Percentiles rank a stretch among this genome's conserved stretches.
These are phyloP conservation scores for Trichothecium roseum DNA, from an alignment of 2,329 filamentous ascomycete species.

Conservation along the genomic window DNA sequence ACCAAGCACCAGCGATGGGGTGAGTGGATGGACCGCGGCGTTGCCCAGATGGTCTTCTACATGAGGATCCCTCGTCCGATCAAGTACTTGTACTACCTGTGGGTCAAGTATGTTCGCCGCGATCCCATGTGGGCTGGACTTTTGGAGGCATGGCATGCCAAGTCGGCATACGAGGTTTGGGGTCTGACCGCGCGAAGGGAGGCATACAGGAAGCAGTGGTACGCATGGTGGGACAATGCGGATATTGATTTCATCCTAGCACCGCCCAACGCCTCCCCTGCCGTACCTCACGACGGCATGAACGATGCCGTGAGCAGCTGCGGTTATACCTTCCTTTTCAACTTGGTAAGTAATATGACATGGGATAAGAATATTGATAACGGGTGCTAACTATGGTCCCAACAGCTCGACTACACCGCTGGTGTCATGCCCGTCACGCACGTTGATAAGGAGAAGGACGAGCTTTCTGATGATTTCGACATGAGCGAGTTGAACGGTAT, in stretches of 20 bases:
- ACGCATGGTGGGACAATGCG: conserved; percentile 71
- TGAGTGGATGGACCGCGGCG: conserved; percentile 72
- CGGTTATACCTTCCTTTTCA: conserved; percentile 91
- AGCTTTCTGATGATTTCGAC: conserved; percentile 50
- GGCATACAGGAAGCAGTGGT: conserved; percentile 66
- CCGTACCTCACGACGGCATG: conserved; percentile 81
- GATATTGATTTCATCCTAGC: conserved; percentile 70
- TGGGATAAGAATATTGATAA: no score
- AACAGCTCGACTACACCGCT: conserved; percentile 72
- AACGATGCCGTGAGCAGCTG: conserved; percentile 74
- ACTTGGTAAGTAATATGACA: conserved; percentile 47
- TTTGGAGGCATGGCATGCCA: conserved; percentile 61
- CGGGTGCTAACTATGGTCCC: conserved; percentile 5
- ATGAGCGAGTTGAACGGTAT: conserved; percentile 64
- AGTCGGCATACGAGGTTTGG: conserved; percentile 73
- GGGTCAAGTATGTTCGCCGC: conserved; percentile 71
- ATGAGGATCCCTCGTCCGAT: conserved; percentile 63
- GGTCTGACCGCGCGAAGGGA: conserved; percentile 68
- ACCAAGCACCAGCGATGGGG: conserved; percentile 64
- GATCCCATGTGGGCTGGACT: conserved; percentile 73
- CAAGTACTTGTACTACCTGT: conserved; percentile 81
- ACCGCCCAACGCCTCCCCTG: conserved; percentile 83
- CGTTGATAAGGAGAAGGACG: conserved; percentile 61
- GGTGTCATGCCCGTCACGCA: conserved; percentile 80
- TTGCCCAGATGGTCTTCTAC: conserved; percentile 62